Evolutionary conservation across 176 grass and related monocot genomes (phyloP).

Genomic region (Cenchrus fungigraminus): DNA sequence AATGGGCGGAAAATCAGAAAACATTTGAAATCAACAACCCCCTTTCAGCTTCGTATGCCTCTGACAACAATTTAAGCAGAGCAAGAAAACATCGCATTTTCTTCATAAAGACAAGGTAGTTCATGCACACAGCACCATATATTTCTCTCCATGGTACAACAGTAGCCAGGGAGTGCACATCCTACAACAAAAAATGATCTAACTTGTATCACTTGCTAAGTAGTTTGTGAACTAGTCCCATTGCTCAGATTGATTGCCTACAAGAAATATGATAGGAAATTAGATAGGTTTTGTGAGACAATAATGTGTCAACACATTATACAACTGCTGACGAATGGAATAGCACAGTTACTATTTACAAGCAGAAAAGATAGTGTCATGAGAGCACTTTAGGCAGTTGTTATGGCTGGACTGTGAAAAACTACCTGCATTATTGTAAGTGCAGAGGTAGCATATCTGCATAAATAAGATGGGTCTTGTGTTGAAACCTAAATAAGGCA

Average conservation of each 20-base stretch:
- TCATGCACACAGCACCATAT: neutral
- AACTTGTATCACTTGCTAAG: neutral
- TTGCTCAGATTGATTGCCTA: conserved; percentile 28
- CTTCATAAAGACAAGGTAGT: neutral
- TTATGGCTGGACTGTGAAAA: neutral
- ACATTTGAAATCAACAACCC: no score
- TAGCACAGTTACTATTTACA: neutral
- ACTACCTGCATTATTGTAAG: neutral
- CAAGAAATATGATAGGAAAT: conserved; percentile 19
- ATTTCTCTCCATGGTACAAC: neutral
- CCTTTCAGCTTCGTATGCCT: no score
- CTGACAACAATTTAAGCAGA: no score
- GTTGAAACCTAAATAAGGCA: neutral
- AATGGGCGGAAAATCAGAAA: no score
- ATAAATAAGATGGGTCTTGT: neutral
- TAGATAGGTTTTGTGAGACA: neutral
- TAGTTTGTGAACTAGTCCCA: neutral
- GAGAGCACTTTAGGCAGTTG: neutral
- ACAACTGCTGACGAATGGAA: neutral
- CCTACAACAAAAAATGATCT: neutral
- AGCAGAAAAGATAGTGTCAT: neutral
- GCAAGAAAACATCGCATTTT: no score
- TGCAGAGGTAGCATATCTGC: neutral
- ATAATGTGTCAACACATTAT: conserved; percentile 19
- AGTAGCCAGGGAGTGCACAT: neutral